A percentile compares a stretch with the other conserved stretches of the same genome.
phyloP scores from a whole-genome alignment of 1,284 basidiomycete genomes.

The Cystobasidiaceae sp. region DNA sequence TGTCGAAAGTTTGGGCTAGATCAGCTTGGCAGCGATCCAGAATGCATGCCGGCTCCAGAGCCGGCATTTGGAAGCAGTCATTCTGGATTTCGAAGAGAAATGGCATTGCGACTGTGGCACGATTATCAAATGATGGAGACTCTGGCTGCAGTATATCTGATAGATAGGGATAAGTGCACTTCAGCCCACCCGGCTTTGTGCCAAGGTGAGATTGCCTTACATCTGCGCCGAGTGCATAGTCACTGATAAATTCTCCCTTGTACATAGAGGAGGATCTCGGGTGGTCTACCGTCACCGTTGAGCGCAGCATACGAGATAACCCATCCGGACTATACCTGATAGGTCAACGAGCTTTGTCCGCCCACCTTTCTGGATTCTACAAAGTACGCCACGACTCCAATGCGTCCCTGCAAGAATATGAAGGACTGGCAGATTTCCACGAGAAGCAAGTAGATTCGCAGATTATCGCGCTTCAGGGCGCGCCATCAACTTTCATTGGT shows the following conservation, averaged over 20 bases:
- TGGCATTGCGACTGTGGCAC: not conserved
- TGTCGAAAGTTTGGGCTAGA: not conserved
- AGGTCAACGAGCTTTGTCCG: not conserved
- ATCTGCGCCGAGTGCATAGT: no score
- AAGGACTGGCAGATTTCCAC: not conserved
- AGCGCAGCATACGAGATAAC: not conserved
- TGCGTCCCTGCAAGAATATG: not conserved
- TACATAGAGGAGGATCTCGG: not conserved
- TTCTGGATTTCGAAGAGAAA: not conserved
- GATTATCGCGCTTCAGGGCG: not conserved
- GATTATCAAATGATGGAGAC: not conserved
- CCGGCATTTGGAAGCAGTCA: not conserved
- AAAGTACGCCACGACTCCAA: not conserved
- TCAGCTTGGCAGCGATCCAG: not conserved
- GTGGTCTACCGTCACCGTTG: not conserved
- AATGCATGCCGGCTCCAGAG: not conserved
- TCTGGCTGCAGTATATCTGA: not conserved
- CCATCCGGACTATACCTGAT: not conserved
- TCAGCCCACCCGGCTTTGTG: not conserved
- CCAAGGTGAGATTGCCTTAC: not conserved
- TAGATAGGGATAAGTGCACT: not conserved
- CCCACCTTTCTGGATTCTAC: not conserved
- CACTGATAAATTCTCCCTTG: not conserved
- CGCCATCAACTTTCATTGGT: not conserved
- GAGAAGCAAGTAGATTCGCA: not conserved